A percentile compares a stretch with the other conserved stretches of the same genome.
phyloP scores from a whole-genome alignment of 192 early-diverging fungal species.

The Coemansia umbellata region DNA sequence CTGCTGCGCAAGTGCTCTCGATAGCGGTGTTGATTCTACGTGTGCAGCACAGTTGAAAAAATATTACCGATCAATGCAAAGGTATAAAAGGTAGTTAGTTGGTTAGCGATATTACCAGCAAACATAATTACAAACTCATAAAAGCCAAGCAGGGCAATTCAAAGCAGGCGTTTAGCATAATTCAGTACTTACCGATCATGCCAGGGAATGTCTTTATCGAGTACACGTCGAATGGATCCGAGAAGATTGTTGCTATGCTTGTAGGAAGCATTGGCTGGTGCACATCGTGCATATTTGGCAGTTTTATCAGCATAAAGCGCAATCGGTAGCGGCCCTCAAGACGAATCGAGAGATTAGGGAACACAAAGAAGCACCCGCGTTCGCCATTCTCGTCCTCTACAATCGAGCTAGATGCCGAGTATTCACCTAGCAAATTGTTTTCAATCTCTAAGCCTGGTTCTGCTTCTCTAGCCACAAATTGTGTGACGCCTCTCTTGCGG shows the following conservation, averaged over 20 bases:
- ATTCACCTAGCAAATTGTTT: slow-evolving; percentile 44
- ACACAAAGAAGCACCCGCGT: slow-evolving; percentile 72
- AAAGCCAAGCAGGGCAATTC: no score
- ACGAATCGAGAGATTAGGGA: slow-evolving; percentile 71
- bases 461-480: slow-evolving; percentile 19
- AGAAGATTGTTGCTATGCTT: slow-evolving; percentile 55
- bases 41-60: background rate
- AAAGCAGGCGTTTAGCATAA: no score
- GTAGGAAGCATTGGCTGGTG: slow-evolving; percentile 48
- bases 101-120: no score
- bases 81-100: no score
- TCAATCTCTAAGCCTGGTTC: slow-evolving; percentile 43
- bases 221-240: slow-evolving; percentile 71
- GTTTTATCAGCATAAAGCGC: slow-evolving; percentile 65
- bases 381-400: slow-evolving; percentile 51
- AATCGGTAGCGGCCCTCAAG: slow-evolving; percentile 69
- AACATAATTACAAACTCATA: no score
- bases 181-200: slow-evolving; percentile 76
- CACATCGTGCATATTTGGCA: slow-evolving; percentile 57
- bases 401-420: slow-evolving; percentile 37
- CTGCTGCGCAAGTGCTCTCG: slow-evolving; percentile 72
- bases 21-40: slow-evolving; percentile 72
- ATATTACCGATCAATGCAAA: background rate
- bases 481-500: slow-evolving; percentile 45
- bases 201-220: slow-evolving; percentile 81